Evolutionary conservation across 2,329 filamentous ascomycete species (phyloP), one percentile per base, ranked within the genome.

Genomic region (Dactylellina sp.): DNA sequence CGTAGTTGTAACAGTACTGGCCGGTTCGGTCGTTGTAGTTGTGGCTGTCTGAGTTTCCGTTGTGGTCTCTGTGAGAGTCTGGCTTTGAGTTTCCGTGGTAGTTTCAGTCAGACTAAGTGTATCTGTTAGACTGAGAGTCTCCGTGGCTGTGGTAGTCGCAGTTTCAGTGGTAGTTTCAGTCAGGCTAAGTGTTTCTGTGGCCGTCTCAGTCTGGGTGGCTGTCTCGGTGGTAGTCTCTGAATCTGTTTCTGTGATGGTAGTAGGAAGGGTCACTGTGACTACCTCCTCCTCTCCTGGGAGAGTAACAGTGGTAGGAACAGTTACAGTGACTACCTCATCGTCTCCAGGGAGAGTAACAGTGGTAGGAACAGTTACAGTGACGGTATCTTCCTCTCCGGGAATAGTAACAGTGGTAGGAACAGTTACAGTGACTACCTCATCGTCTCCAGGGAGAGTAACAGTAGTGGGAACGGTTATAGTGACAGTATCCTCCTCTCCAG

Each of bases 391-490:
- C 49, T 42, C 46, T 4, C 44, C 52, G 6, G 52, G 52, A 6
- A 50, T 14, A 0, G 59, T 62, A 14, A 62, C 46, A 0, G 59
- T 62, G 0, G 59, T 52, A 4, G 57, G 44, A 1, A 18, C 16
- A 16, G 57, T 61, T 9, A 50, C 35, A 7, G 57, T 61, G 1
- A 25, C 22, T 12, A 28, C 16, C 18, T 61, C 57, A 5, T 3
- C 28, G 5, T 32, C 28, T 9, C 28, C 28, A 32, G 28, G 28
- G 9, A 32, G 28, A 4, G 60, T 63, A n/a, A 63, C 24, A 6
- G 60, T 63, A 1, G 60, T 63, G 1, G 60, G 24, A 14, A 35
- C 25, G 25, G 60, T 53, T 0, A 28, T 24, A 5, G 53, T 57
- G 14, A 56, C 32, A 32, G 9, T 9, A 4, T 32, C 28, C 20